Evolutionary conservation across 1,284 basidiomycete species (phyloP).

Genomic region (Sphaerobolus stellatus): DNA sequence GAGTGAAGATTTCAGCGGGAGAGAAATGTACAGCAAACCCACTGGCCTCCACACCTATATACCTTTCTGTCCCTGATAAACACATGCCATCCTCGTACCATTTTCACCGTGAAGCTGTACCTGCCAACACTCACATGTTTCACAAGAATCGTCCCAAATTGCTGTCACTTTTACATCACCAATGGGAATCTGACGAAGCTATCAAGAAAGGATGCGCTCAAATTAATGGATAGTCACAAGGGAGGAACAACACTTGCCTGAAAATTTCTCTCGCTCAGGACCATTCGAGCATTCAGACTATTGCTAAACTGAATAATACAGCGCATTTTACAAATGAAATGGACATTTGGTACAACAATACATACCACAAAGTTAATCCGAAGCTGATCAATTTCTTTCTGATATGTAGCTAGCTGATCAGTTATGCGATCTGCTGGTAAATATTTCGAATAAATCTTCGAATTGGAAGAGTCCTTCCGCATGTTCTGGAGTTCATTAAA

Average conservation of each 20-base stretch:
- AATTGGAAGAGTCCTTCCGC: background rate
- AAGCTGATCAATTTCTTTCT: background rate
- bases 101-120: background rate
- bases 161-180: background rate
- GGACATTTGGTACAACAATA: background rate
- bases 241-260: background rate
- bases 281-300: background rate
- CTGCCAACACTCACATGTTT: background rate
- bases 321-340: background rate
- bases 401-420: background rate
- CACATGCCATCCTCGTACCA: background rate
- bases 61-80: background rate
- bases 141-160: background rate
- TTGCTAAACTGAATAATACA: background rate
- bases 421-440: background rate
- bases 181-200: background rate
- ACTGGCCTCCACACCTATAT: background rate
- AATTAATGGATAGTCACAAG: background rate
- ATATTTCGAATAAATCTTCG: background rate
- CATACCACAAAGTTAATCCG: background rate
- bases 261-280: background rate
- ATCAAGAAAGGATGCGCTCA: no score
- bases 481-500: background rate
- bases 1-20: no score
- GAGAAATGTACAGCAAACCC: background rate